Percentiles rank a stretch among this genome's conserved stretches.
Conservation (phyloP, 164 flowering plant genomes). For the Magnolia kwangsiensis region DNA sequence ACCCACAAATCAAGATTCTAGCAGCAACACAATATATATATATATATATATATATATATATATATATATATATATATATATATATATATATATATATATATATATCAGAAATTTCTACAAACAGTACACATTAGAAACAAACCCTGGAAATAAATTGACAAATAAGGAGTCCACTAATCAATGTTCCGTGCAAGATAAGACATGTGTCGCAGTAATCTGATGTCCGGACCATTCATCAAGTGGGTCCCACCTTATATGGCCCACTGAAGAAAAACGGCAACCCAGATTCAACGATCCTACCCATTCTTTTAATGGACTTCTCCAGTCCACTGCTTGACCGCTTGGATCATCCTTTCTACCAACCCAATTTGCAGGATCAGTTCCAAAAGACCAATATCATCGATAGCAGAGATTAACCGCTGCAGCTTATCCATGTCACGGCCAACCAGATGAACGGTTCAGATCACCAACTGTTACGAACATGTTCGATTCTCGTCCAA, state of each 20-base stretch:
- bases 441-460: not conserved
- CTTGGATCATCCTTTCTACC: not conserved
- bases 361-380: not conserved
- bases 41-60: no score
- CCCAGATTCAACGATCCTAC: not conserved
- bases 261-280: not conserved
- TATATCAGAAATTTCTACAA: not conserved
- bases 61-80: no score
- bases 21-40: no score
- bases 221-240: not conserved
- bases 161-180: no score
- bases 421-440: not conserved
- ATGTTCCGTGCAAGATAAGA: no score
- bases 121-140: no score
- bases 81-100: no score
- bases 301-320: not conserved
- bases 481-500: not conserved
- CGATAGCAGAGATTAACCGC: no score
- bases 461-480: not conserved
- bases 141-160: no score
- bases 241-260: not conserved
- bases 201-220: no score
- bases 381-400: no score
- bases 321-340: not conserved
- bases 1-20: no score